phyloP scores from a whole-genome alignment of 495 filamentous ascomycete genomes.

The Penicillium cosmopolitanum region DNA sequence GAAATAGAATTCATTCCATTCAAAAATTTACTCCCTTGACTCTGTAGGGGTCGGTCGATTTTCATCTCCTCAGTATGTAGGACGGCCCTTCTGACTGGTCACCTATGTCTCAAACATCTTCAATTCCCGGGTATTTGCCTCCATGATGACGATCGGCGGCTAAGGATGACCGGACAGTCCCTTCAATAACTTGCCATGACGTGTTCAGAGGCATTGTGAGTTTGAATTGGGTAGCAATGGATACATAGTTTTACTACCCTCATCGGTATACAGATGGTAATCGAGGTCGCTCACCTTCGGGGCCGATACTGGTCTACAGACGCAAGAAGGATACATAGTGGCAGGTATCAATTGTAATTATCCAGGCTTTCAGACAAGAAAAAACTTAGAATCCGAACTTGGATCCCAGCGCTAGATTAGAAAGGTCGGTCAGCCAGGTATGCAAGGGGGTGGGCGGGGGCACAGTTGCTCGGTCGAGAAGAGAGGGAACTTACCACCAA shows the following conservation, averaged over 20 bases:
- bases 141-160: not conserved
- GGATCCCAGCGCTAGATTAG: constrained; percentile 45
- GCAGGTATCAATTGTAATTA: not conserved
- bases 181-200: not conserved
- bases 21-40: not conserved
- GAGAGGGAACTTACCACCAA: constrained; percentile 57
- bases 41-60: not conserved
- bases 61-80: constrained; percentile 8
- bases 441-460: constrained; percentile 23
- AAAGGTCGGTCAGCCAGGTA: constrained; percentile 29
- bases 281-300: not conserved
- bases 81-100: constrained; percentile 1
- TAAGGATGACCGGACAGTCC: constrained; percentile 10
- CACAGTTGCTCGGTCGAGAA: not conserved
- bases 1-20: constrained; percentile 35
- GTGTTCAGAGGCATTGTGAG: not conserved
- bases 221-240: not conserved
- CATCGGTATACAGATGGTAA: not conserved
- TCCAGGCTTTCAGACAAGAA: not conserved
- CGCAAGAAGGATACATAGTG: not conserved
- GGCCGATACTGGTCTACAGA: not conserved
- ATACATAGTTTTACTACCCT: not conserved
- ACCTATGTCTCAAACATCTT: not conserved
- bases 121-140: constrained; percentile 6
- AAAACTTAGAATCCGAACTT: constrained; percentile 44